Evolutionary conservation across 1,284 basidiomycete genomes (phyloP).

Genomic region (Phellinidium pouzarii): DNA sequence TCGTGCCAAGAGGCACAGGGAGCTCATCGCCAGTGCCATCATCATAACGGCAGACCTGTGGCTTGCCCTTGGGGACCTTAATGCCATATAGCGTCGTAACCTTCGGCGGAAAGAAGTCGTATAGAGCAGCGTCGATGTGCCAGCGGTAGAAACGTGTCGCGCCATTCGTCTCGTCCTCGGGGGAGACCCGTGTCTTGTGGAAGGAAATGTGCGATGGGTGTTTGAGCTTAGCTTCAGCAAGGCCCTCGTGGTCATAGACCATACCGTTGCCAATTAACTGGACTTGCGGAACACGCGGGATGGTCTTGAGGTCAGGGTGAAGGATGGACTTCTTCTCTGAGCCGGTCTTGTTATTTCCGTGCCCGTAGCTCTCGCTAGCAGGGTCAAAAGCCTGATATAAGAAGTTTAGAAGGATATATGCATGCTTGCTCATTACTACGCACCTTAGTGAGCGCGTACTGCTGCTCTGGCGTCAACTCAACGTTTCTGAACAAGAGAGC

Average conservation of each 20-base stretch:
- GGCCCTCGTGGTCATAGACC: conserved; percentile 72
- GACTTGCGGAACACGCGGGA: conserved; percentile 79
- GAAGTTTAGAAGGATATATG: conserved; percentile 1
- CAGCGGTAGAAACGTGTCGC: conserved; percentile 84
- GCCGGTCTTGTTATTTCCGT: conserved; percentile 79
- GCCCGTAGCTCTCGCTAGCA: conserved; percentile 65
- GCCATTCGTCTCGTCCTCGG: conserved; percentile 71
- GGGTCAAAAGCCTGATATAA: conserved; percentile 62
- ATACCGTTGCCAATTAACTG: conserved; percentile 80
- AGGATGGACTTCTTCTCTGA: conserved; percentile 68
- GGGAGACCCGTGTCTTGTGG: conserved; percentile 76
- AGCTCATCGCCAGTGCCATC: conserved; percentile 85
- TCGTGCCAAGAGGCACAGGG: conserved; percentile 78
- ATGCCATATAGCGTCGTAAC: conserved; percentile 88
- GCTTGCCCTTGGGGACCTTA: conserved; percentile 60
- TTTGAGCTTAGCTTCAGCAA: conserved; percentile 59
- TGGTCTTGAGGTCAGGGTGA: conserved; percentile 82
- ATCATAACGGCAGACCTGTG: conserved; percentile 76
- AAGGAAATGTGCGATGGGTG: conserved; percentile 87
- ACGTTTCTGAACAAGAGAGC: conserved; percentile 70
- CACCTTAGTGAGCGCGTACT: conserved; percentile 78
- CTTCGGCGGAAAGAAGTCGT: conserved; percentile 79
- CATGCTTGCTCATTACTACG: conserved; percentile 17
- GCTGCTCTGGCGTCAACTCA: conserved; percentile 71
- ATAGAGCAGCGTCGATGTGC: conserved; percentile 93